Evolutionary conservation across 2,329 filamentous ascomycete genomes (phyloP).

Genomic region (Penicillium sp.): DNA sequence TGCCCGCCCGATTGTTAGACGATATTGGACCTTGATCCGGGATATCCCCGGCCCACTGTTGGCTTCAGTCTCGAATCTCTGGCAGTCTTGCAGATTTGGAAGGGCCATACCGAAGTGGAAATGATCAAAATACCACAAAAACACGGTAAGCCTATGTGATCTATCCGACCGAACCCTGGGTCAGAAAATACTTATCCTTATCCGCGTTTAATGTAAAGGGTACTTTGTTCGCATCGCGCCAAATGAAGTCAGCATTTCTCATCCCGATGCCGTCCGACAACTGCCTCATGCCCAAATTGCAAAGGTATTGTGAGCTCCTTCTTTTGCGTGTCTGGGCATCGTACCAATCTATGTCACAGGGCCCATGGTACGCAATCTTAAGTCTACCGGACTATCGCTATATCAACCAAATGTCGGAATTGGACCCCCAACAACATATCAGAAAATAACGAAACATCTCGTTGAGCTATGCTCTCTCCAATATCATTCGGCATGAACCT

Average conservation of each 20-base stretch:
- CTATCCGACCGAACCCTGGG: no score
- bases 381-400: conserved; percentile 44
- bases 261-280: conserved; percentile 42
- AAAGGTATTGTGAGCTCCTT: no score
- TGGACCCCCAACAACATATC: conserved; percentile 38
- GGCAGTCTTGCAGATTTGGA: conserved; percentile 42
- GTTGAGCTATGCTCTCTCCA: conserved; percentile 30
- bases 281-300: conserved; percentile 34
- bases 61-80: conserved; percentile 42
- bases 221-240: conserved; percentile 47
- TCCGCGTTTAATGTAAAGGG: no score
- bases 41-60: conserved; percentile 46
- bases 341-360: conserved; percentile 25
- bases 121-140: conserved; percentile 41
- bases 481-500: conserved; percentile 32
- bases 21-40: conserved; percentile 50
- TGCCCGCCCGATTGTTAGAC: conserved; percentile 20
- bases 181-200: no score
- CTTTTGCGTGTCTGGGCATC: no score
- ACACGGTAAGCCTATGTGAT: no score
- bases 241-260: conserved; percentile 47
- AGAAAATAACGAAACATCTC: conserved; percentile 36
- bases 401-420: conserved; percentile 42
- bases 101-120: conserved; percentile 41
- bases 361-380: conserved; percentile 37